A percentile compares a stretch with the other conserved stretches of the same genome.
Conservation (phyloP, 495 filamentous ascomycete genomes). For the Rhizodiscina lignyota region DNA sequence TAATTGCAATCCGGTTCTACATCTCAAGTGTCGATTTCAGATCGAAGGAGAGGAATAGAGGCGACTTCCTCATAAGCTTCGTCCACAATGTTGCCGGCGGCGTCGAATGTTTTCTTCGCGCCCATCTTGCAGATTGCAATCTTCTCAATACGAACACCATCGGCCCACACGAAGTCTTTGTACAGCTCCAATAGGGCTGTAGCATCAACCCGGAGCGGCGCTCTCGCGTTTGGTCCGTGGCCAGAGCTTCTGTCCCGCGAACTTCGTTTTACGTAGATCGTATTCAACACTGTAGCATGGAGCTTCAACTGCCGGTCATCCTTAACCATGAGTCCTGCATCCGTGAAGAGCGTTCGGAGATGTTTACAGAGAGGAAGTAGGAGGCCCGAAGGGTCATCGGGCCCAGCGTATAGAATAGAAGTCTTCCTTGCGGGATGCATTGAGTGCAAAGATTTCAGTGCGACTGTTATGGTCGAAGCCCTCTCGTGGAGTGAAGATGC, state of each 20-base stretch:
- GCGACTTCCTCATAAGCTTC: constrained; percentile 21
- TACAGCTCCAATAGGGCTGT: constrained; percentile 17
- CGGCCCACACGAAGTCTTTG: constrained; percentile 20
- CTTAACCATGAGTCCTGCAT: constrained; percentile 40
- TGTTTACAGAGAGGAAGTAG: constrained; percentile 46
- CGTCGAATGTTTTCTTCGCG: constrained; percentile 20
- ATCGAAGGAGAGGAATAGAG: no score
- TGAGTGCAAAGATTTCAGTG: constrained; percentile 16
- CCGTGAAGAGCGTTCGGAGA: constrained; percentile 41
- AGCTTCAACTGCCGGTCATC: constrained; percentile 54
- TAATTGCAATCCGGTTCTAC: no score
- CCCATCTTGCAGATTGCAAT: constrained; percentile 26
- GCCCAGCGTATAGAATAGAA: constrained; percentile 38
- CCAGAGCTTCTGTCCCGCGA: constrained; percentile 14
- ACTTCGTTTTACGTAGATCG: constrained; percentile 49
- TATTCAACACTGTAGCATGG: constrained; percentile 81
- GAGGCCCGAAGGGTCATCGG: constrained; percentile 35
- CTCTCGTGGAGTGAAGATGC: background rate
- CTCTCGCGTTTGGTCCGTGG: constrained; percentile 14
- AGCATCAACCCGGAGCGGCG: constrained; percentile 19
- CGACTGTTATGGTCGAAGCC: constrained; percentile 10
- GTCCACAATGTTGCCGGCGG: constrained; percentile 13
- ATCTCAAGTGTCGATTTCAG: no score
- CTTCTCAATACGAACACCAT: constrained; percentile 18
- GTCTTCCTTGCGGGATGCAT: constrained; percentile 24